Percentiles rank a stretch among this genome's conserved stretches.
Conservation (phyloP, 1,284 basidiomycete species). For the Cryptococcus deneoformans region DNA sequence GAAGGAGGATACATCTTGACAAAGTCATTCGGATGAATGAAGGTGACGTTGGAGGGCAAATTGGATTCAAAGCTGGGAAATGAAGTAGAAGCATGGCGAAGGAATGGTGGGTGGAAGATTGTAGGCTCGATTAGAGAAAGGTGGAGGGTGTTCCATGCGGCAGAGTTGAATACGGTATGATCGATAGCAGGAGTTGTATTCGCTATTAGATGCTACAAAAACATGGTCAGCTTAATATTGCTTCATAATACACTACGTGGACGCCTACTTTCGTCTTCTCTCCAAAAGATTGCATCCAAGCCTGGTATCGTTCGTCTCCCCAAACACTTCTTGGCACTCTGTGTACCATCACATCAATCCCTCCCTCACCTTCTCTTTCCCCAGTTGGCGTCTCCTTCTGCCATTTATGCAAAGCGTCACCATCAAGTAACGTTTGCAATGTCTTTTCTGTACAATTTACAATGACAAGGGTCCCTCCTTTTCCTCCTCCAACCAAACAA, state of each 20-base stretch:
- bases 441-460: slow-evolving; percentile 37
- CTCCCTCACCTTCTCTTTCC: slow-evolving; percentile 40
- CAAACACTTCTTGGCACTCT: slow-evolving; percentile 65
- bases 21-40: background rate
- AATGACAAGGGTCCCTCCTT: slow-evolving; percentile 43
- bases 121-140: slow-evolving; percentile 67
- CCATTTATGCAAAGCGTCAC: slow-evolving; percentile 56
- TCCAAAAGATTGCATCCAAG: slow-evolving; percentile 68
- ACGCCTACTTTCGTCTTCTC: slow-evolving; percentile 58
- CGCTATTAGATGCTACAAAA: slow-evolving; percentile 62
- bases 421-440: slow-evolving; percentile 48
- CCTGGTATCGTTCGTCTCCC: slow-evolving; percentile 64
- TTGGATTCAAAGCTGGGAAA: slow-evolving; percentile 68
- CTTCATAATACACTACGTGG: background rate
- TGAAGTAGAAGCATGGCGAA: slow-evolving; percentile 63
- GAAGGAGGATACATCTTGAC: slow-evolving; percentile 32
- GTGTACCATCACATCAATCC: slow-evolving; percentile 64
- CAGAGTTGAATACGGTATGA: slow-evolving; percentile 69
- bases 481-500: slow-evolving; percentile 43
- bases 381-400: slow-evolving; percentile 23
- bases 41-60: slow-evolving; percentile 52
- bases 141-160: slow-evolving; percentile 67
- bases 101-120: slow-evolving; percentile 66
- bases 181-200: slow-evolving; percentile 62
- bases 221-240: slow-evolving; percentile 2